These are phyloP conservation scores for Hygrophoropsis aurantiaca DNA, from an alignment of 768 basidiomycete genomes.

Conservation along the genomic window DNA sequence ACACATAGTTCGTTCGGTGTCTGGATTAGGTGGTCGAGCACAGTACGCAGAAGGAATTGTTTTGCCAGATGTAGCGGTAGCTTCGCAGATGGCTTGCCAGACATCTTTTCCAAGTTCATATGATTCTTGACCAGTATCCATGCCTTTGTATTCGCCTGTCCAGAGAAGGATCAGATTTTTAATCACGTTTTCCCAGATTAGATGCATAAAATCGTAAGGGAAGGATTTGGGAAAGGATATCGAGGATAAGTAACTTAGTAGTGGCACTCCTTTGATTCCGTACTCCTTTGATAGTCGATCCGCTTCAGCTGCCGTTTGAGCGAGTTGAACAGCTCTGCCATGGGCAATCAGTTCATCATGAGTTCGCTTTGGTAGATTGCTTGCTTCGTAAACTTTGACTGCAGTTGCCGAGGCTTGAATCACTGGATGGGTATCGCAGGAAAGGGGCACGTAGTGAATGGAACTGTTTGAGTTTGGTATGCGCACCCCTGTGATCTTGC, in stretches of 20 bases:
- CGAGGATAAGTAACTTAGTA: constrained; percentile 31
- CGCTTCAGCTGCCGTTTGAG: constrained; percentile 14
- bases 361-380: constrained; percentile 32
- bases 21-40: constrained; percentile 32
- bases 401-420: neutral
- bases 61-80: constrained; percentile 15
- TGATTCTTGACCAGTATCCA: constrained; percentile 26
- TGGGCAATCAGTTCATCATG: constrained; percentile 28
- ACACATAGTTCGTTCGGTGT: constrained; percentile 19
- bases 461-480: no score
- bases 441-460: constrained; percentile 28
- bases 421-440: constrained; percentile 18
- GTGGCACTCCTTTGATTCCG: constrained; percentile 33
- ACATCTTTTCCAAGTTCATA: constrained; percentile 27
- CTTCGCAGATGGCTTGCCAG: constrained; percentile 42
- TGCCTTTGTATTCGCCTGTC: constrained; percentile 41
- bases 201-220: constrained; percentile 52
- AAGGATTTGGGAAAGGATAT: constrained; percentile 39
- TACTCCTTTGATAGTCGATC: constrained; percentile 20
- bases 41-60: constrained; percentile 34
- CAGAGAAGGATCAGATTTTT: constrained; percentile 38
- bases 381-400: constrained; percentile 18
- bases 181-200: constrained; percentile 44
- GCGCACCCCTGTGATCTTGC: constrained; percentile 32
- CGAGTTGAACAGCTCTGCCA: constrained; percentile 26